phyloP scores from a whole-genome alignment of 176 grass and related monocot genomes.

The bread wheat (Triticum aestivum) region DNA sequence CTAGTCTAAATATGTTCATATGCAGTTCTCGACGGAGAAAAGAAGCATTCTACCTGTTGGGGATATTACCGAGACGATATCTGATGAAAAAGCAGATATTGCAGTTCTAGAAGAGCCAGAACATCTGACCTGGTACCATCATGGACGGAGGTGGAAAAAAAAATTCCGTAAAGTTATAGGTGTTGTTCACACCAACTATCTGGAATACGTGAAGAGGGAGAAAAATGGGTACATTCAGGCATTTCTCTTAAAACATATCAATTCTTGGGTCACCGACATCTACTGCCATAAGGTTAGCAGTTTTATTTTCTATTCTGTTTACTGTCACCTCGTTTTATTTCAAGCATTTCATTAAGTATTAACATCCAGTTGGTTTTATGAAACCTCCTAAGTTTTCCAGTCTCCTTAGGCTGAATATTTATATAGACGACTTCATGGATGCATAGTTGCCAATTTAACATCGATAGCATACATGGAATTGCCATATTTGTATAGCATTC shows the following conservation, averaged over 20 bases:
- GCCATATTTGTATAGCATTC: not conserved
- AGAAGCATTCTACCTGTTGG: slow-evolving; percentile 98
- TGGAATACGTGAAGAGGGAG: slow-evolving; percentile 97
- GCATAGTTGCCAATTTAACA: not conserved
- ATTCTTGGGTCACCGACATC: slow-evolving; percentile 87
- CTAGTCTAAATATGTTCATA: not conserved
- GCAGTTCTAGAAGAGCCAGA: slow-evolving; percentile 96
- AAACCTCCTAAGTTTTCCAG: not conserved
- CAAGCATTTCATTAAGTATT: not conserved
- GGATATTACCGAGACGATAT: slow-evolving; percentile 81
- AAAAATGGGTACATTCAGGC: slow-evolving; percentile 82
- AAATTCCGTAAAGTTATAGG: slow-evolving; percentile 90
- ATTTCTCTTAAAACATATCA: slow-evolving; percentile 89
- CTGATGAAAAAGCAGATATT: slow-evolving; percentile 83
- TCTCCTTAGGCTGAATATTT: not conserved
- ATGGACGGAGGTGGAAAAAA: slow-evolving; percentile 92
- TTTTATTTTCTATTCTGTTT: not conserved
- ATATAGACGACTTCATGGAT: not conserved
- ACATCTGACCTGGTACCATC: slow-evolving; percentile 99
- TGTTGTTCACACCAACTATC: slow-evolving; percentile 91
- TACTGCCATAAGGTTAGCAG: slow-evolving; percentile 94
- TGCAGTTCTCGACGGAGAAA: slow-evolving; percentile 88
- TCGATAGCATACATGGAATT: not conserved
- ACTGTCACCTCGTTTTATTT: slow-evolving; percentile 1
- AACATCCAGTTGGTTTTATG: not conserved